A percentile compares a stretch with the other conserved stretches of the same genome.
phyloP scores from a whole-genome alignment of 805 yeast genomes.

The Myxozyma mucilagina region DNA sequence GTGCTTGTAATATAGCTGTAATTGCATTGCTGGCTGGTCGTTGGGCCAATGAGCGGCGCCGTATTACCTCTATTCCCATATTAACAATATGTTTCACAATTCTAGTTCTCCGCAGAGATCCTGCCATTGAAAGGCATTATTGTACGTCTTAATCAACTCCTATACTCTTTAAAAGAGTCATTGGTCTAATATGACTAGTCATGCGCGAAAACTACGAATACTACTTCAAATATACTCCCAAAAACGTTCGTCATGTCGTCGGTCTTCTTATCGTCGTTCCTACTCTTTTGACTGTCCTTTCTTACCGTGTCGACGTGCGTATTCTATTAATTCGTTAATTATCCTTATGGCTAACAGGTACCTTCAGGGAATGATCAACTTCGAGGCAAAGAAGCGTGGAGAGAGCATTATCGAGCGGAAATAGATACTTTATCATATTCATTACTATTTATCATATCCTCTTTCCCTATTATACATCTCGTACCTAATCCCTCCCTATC shows the following conservation, averaged over 20 bases:
- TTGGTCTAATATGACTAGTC: constrained; percentile 1
- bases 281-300: constrained; percentile 11
- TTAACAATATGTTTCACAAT: constrained; percentile 1
- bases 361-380: constrained; percentile 27
- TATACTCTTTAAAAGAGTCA: not conserved
- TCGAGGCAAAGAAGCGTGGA: constrained; percentile 30
- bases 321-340: not conserved
- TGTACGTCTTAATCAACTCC: not conserved
- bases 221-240: constrained; percentile 27
- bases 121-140: constrained; percentile 30
- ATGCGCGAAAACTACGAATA: constrained; percentile 30
- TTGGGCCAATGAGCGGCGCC: constrained; percentile 10
- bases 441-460: not conserved
- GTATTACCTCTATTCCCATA: not conserved
- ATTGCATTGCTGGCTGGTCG: not conserved
- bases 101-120: constrained; percentile 29
- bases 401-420: constrained; percentile 22
- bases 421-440: not conserved
- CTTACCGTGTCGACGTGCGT: constrained; percentile 28
- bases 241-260: constrained; percentile 19
- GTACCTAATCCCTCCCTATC: not conserved
- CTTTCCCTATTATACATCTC: not conserved
- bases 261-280: constrained; percentile 23
- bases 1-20: not conserved
- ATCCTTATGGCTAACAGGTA: not conserved